phyloP scores from a whole-genome alignment of 306 rosid genomes.

The Corylus avellana region DNA sequence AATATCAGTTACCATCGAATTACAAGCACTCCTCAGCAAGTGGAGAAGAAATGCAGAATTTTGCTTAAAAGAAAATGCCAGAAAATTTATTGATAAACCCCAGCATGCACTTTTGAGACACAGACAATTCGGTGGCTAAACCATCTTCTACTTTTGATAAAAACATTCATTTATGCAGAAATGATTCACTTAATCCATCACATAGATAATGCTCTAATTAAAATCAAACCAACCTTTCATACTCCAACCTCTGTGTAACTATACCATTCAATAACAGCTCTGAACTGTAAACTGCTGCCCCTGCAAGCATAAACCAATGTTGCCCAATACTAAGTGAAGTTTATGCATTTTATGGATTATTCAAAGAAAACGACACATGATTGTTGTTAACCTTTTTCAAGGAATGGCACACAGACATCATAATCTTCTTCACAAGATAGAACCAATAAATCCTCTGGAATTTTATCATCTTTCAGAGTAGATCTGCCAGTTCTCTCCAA shows the following conservation, averaged over 20 bases:
- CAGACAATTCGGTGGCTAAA: not conserved
- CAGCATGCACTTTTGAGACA: not conserved
- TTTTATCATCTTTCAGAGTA: conserved; percentile 47
- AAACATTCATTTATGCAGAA: conserved; percentile 13
- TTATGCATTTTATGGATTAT: conserved; percentile 2
- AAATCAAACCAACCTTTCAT: conserved; percentile 59
- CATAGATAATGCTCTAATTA: conserved; percentile 5
- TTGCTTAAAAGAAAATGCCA: not conserved
- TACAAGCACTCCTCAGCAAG: not conserved
- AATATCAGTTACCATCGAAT: not conserved
- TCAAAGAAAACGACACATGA: not conserved
- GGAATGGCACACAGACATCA: conserved; percentile 66
- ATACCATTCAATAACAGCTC: conserved; percentile 91
- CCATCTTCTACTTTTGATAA: not conserved
- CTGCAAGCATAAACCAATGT: conserved; percentile 48
- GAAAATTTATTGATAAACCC: not conserved
- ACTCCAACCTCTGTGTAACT: conserved; percentile 89
- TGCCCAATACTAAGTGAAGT: conserved; percentile 10
- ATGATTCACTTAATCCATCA: conserved; percentile 14
- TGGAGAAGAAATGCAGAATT: not conserved
- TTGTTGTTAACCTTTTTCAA: conserved; percentile 69
- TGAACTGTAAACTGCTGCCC: conserved; percentile 75
- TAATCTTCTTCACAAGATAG: conserved; percentile 92
- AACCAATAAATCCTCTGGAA: conserved; percentile 73
- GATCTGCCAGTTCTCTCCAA: conserved; percentile 72